Evolutionary conservation across 2,329 filamentous ascomycete genomes (phyloP), one percentile per base, ranked within the genome.

Genomic region (Fusarium bactridioides): DNA sequence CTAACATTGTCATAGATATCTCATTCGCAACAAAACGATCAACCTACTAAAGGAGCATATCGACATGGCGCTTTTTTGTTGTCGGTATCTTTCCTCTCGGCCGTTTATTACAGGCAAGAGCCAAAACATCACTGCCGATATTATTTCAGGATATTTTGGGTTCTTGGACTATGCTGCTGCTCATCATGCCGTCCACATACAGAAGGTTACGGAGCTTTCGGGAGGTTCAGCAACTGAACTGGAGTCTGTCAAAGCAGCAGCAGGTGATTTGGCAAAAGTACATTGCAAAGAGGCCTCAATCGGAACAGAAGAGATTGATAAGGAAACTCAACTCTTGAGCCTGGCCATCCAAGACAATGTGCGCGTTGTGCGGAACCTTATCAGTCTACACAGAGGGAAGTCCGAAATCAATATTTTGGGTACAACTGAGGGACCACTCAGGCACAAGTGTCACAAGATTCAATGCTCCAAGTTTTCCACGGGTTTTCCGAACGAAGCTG

Each of bases 381-480:
- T 31, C 0, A 1, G 4, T 0, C 1, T 13, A 0, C 18, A 25
- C 2, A 1, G 54, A 12, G 10, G 4, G 13, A 57, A 25, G 3
- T 6, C 10, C 1, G 29, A 13, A n/a, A 7, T 13, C 1, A 0
- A 4, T 2, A 0, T 4, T 25, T n/a, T 35, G 0, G 11, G 0
- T 0, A 2, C 15, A 7, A 44, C 15, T 0, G 51, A 38, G 1
- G 64, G 65, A 0, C 43, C 33, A 0, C 0, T 15, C 1, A 38
- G 65, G 1, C 15, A 56, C 12, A 68, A 53, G 11, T 68, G 64
- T 1, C 15, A 50, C 0, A 62, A 16, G 13, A 2, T 68, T 1
- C 4, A 3, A 1, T 68, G 65, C 0, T 18, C 9, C 1, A 56
- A 23, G 27, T 68, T 68, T 13, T 1, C 27, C 13, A 10, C 19